Percentiles rank a stretch among this genome's conserved stretches.
Conservation (phyloP, 352 stramenopile genomes). For the Pythium angustatum region DNA sequence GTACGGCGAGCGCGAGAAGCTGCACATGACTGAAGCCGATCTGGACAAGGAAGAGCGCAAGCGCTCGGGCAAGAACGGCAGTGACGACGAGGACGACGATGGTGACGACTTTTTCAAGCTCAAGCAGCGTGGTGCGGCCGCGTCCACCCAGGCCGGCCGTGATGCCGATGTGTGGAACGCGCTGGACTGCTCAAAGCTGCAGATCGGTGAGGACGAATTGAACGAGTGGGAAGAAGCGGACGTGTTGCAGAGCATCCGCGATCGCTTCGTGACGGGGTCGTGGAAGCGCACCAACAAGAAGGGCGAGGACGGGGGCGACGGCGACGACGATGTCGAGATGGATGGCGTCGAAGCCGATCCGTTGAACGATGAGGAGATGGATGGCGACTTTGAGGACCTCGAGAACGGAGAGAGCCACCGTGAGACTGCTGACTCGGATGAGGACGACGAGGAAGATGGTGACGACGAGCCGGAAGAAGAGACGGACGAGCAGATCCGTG, state of each 20-base stretch:
- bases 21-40: slow-evolving; percentile 80
- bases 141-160: slow-evolving; percentile 34
- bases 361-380: slow-evolving; percentile 89
- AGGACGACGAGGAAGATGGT: slow-evolving; percentile 36
- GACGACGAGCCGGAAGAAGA: slow-evolving; percentile 46
- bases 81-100: slow-evolving; percentile 52
- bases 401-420: slow-evolving; percentile 90
- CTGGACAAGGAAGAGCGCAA: slow-evolving; percentile 53
- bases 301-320: slow-evolving; percentile 46
- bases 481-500: slow-evolving; percentile 79
- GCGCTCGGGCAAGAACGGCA: slow-evolving; percentile 29
- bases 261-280: slow-evolving; percentile 97
- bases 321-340: slow-evolving; percentile 46
- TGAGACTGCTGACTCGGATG: slow-evolving; percentile 11
- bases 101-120: slow-evolving; percentile 77
- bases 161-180: slow-evolving; percentile 71
- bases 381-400: slow-evolving; percentile 98
- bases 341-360: slow-evolving; percentile 44
- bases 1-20: slow-evolving; percentile 83
- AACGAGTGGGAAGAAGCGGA: slow-evolving; percentile 79
- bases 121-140: slow-evolving; percentile 47
- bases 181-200: slow-evolving; percentile 81
- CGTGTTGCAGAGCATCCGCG: slow-evolving; percentile 75
- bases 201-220: slow-evolving; percentile 61
- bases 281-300: slow-evolving; percentile 81